Evolutionary conservation across 1,284 basidiomycete species (phyloP), one percentile per base, ranked within the genome.

Genomic region (Moesziomyces globuligerus): DNA sequence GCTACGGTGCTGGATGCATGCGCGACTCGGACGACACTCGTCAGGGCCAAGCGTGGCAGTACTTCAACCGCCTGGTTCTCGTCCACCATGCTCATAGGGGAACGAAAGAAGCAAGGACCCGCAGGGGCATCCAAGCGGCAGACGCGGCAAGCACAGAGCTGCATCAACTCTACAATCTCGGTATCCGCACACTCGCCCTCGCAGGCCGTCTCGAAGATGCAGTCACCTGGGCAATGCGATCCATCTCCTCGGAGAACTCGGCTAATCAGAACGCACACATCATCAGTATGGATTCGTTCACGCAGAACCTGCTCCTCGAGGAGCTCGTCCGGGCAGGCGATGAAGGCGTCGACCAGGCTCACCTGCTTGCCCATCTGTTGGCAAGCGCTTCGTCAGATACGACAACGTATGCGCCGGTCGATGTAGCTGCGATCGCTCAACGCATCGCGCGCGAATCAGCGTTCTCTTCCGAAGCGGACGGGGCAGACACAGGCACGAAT

Each of bases 171-270:
- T 74, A 70, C 56, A 66, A 67, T n/a, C 45, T 66, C 4, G 60
- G 66, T 17, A 51, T 73, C 20, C 42, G 71, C 21, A 73, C 67
- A 6, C 38, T 71, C 8, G 56, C 56, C 17, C 24, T 69, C 15
- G 56, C 65, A 6, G 71, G 64, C 0, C 36, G 71, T 5, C 25
- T 61, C 26, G 50, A 69, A 18, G 71, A 70, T 46, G 71, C 71
- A 10, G 20, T 62, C 0, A 23, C 20, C 9, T 74, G 69, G 69
- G 55, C 55, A 18, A 2, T 38, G 13, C 43, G 17, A n/a, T n/a
- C n/a, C n/a, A n/a, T n/a, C n/a, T n/a, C n/a, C n/a, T n/a, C n/a
- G n/a, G n/a, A n/a, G n/a, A n/a, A n/a, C n/a, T n/a, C n/a, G n/a
- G n/a, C n/a, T n/a, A n/a, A n/a, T n/a, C 20, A 32, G 21, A 18